phyloP scores from a whole-genome alignment of 2,329 filamentous ascomycete genomes.

The Pleochaeta shiraiana region DNA sequence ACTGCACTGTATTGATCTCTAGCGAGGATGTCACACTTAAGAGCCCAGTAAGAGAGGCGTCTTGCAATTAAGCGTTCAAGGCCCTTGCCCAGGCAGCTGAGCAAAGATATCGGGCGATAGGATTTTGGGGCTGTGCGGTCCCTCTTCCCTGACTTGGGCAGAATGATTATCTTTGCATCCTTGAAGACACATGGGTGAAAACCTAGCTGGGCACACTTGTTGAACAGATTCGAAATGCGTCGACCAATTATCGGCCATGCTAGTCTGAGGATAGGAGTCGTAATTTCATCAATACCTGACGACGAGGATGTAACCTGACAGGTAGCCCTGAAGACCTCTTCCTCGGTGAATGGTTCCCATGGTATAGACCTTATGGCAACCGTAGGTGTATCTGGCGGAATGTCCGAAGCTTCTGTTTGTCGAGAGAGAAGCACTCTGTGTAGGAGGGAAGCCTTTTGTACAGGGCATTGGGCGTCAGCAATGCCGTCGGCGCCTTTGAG shows the following conservation, averaged over 20 bases:
- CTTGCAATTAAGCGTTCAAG: background rate
- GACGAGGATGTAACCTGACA: background rate
- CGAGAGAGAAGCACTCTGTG: background rate
- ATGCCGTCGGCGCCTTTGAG: background rate
- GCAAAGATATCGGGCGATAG: background rate
- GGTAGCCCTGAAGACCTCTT: background rate
- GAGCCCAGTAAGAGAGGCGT: background rate
- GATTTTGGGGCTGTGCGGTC: background rate
- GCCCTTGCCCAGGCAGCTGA: background rate
- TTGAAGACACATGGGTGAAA: background rate
- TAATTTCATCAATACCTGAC: background rate
- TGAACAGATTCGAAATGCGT: background rate
- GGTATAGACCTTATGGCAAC: background rate
- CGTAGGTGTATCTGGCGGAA: background rate
- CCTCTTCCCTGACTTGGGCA: background rate
- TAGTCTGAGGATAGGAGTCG: background rate
- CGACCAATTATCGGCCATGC: background rate
- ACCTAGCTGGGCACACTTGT: background rate
- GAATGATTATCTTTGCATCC: background rate
- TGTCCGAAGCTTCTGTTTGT: background rate
- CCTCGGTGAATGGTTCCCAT: background rate
- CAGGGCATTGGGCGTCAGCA: background rate
- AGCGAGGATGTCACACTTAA: background rate
- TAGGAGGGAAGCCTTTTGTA: background rate
- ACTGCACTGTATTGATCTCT: background rate